These are phyloP conservation scores for Orbilia oligospora DNA, from an alignment of 2,329 filamentous ascomycete species.

Conservation along the genomic window DNA sequence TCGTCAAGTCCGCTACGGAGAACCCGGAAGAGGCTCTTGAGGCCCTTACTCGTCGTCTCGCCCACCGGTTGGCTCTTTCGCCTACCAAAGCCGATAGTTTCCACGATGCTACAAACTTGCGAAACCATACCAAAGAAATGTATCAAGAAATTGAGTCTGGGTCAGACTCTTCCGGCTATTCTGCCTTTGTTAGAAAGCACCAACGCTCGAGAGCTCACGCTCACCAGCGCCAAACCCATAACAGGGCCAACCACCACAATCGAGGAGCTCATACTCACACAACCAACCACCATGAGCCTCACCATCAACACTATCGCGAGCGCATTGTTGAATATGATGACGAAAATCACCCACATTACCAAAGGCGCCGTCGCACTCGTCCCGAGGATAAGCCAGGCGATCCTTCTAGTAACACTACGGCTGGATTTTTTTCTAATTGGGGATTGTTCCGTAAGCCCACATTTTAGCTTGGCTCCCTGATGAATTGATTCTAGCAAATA, in stretches of 20 bases:
- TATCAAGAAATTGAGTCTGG: neutral
- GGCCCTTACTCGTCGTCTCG: conserved; percentile 16
- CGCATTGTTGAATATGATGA: neutral
- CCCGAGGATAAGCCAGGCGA: neutral
- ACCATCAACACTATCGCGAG: neutral
- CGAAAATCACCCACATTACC: neutral
- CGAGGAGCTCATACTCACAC: neutral
- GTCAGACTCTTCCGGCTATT: neutral
- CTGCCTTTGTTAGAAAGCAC: neutral
- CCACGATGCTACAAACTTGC: neutral
- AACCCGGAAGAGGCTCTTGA: conserved; percentile 25
- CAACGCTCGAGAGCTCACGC: neutral
- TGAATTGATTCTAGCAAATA: neutral
- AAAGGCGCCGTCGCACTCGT: neutral
- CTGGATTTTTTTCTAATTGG: conserved; percentile 30
- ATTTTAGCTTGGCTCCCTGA: neutral
- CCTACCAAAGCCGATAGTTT: neutral
- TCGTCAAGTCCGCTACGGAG: conserved; percentile 23
- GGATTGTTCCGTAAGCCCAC: conserved; percentile 38
- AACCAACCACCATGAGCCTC: neutral
- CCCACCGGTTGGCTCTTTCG: neutral
- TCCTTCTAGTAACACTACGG: neutral
- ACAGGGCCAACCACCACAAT: no score
- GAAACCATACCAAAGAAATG: neutral
- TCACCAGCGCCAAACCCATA: neutral